phyloP scores from a whole-genome alignment of 2,329 filamentous ascomycete species.

The Colletotrichum shisoi region DNA sequence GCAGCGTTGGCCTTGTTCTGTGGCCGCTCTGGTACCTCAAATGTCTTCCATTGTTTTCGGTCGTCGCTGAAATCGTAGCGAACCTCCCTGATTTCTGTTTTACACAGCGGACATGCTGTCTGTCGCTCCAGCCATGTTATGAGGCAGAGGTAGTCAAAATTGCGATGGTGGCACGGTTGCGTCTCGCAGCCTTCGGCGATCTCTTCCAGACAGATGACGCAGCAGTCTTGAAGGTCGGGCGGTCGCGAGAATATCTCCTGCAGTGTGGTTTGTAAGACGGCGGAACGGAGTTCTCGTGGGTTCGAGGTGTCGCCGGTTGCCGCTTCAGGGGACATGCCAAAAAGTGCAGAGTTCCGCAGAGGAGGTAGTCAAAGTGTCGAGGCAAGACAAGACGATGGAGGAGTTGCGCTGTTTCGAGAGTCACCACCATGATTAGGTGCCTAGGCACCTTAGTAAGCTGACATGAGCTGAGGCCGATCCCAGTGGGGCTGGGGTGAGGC shows the following conservation, averaged over 20 bases:
- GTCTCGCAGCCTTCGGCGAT: conserved; percentile 76
- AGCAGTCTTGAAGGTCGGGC: conserved; percentile 55
- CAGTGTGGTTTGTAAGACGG: conserved; percentile 57
- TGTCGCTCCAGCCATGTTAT: conserved; percentile 80
- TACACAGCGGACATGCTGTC: conserved; percentile 81
- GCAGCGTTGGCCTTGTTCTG: conserved; percentile 10
- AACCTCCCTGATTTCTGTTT: conserved; percentile 63
- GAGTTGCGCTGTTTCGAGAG: neutral
- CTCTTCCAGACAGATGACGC: conserved; percentile 85
- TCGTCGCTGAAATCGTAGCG: conserved; percentile 61
- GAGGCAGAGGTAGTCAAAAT: conserved; percentile 87
- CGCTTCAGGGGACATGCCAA: conserved; percentile 34
- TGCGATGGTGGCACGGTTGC: conserved; percentile 77
- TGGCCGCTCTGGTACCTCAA: conserved; percentile 47
- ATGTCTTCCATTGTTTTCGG: conserved; percentile 63
- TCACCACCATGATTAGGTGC: neutral
- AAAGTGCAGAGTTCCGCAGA: neutral
- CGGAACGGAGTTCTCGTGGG: conserved; percentile 51
- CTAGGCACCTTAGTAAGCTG: neutral
- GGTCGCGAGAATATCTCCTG: conserved; percentile 49
- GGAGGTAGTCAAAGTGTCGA: neutral
- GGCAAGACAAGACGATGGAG: neutral
- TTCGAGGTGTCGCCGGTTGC: conserved; percentile 33
- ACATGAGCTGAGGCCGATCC: neutral
- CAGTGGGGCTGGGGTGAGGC: neutral